These are phyloP conservation scores for Globisporangium abappressorium DNA, from an alignment of 352 stramenopile species.

Conservation along the genomic window DNA sequence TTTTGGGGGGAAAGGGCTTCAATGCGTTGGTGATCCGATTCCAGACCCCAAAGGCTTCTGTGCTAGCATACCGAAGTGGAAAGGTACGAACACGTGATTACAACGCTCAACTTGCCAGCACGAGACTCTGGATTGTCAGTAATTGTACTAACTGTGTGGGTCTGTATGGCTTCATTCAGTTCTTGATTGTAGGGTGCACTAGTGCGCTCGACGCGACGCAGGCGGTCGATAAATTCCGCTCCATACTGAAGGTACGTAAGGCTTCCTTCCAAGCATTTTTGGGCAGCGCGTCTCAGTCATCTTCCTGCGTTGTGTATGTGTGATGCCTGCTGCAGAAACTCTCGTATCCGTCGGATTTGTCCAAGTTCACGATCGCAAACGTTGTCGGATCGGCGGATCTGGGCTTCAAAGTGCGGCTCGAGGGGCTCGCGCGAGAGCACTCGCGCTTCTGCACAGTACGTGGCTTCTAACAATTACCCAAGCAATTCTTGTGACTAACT, in stretches of 20 bases:
- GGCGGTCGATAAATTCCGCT: constrained; percentile 53
- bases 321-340: constrained; percentile 43
- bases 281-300: neutral
- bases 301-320: neutral
- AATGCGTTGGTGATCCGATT: constrained; percentile 68
- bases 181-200: constrained; percentile 55
- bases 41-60: constrained; percentile 45
- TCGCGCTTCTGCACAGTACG: constrained; percentile 65
- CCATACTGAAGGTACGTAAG: constrained; percentile 49
- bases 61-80: constrained; percentile 62
- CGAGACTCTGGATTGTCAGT: neutral
- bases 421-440: constrained; percentile 63
- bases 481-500: constrained; percentile 21
- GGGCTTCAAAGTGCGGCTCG: constrained; percentile 72
- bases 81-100: constrained; percentile 31
- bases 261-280: neutral
- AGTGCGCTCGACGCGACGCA: constrained; percentile 34
- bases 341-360: constrained; percentile 38
- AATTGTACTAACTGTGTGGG: neutral
- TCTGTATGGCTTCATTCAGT: constrained; percentile 27
- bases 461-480: no score
- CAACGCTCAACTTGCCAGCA: no score
- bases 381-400: constrained; percentile 92
- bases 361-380: constrained; percentile 71
- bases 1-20: constrained; percentile 30